Evolutionary conservation across 140 eudicot genomes (phyloP).

Genomic region (Erigeron philadelphicus): DNA sequence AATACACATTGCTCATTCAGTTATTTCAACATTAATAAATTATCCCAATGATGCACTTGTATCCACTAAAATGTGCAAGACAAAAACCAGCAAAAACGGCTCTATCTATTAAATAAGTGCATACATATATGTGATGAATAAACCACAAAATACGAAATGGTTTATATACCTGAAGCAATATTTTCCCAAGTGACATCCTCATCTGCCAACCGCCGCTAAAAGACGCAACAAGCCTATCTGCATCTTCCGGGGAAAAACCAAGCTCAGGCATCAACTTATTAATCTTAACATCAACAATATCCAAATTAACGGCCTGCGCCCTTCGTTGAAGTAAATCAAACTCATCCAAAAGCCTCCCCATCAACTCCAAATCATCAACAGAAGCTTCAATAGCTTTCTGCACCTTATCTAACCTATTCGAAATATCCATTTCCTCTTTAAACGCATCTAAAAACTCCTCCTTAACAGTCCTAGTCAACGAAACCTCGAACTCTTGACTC

Average conservation of each 20-base stretch:
- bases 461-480: slow-evolving; percentile 65
- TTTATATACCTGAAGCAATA: slow-evolving; percentile 76
- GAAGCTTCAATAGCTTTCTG: slow-evolving; percentile 85
- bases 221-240: slow-evolving; percentile 90
- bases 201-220: slow-evolving; percentile 99
- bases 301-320: slow-evolving; percentile 83
- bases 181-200: slow-evolving; percentile 98
- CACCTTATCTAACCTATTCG: slow-evolving; percentile 74
- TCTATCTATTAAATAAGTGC: neutral
- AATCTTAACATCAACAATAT: slow-evolving; percentile 75
- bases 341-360: slow-evolving; percentile 99
- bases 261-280: slow-evolving; percentile 83
- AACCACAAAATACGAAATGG: neutral
- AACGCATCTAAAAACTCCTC: slow-evolving; percentile 91
- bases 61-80: neutral
- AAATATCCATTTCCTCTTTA: slow-evolving; percentile 87
- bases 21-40: too few relatives aligned
- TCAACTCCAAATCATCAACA: slow-evolving; percentile 84
- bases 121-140: too few relatives aligned
- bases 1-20: too few relatives aligned
- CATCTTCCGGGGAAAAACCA: slow-evolving; percentile 72
- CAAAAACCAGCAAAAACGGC: neutral
- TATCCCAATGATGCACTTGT: too few relatives aligned
- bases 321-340: slow-evolving; percentile 78
- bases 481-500: slow-evolving; percentile 95